Conservation (phyloP, 306 rosid genomes). For the Mucuna pruriens region DNA sequence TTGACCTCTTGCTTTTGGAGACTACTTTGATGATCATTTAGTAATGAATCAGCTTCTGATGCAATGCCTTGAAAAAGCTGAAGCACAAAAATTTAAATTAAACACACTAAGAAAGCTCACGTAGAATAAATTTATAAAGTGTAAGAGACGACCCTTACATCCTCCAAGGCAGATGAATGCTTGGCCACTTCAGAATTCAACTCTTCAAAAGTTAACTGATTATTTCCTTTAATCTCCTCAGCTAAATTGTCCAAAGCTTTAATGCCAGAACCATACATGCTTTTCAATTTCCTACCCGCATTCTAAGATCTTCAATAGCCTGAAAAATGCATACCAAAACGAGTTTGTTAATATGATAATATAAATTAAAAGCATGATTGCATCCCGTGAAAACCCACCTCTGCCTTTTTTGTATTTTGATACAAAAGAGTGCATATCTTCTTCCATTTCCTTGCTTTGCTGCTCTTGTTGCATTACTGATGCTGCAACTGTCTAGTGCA, state of each 20-base stretch:
- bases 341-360: constrained; percentile 22
- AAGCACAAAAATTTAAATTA: constrained; percentile 53
- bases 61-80: constrained; percentile 94
- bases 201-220: constrained; percentile 74
- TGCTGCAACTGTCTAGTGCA: constrained; percentile 89
- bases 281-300: constrained; percentile 74
- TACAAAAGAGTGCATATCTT: constrained; percentile 89
- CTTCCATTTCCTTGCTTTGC: constrained; percentile 89
- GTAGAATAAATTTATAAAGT: not conserved
- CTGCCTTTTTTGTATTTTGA: constrained; percentile 78
- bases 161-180: constrained; percentile 89
- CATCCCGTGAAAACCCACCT: constrained; percentile 55
- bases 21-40: constrained; percentile 82
- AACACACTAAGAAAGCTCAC: constrained; percentile 19
- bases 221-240: constrained; percentile 81
- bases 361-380: not conserved
- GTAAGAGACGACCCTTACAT: constrained; percentile 56
- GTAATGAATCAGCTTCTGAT: constrained; percentile 84
- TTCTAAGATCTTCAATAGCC: constrained; percentile 91
- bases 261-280: constrained; percentile 82
- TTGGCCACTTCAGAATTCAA: constrained; percentile 88
- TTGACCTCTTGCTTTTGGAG: constrained; percentile 90
- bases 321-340: constrained; percentile 40
- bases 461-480: constrained; percentile 88
- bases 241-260: constrained; percentile 78